Conservation (phyloP, 2,329 filamentous ascomycete species). For the Alternaria dauci region DNA sequence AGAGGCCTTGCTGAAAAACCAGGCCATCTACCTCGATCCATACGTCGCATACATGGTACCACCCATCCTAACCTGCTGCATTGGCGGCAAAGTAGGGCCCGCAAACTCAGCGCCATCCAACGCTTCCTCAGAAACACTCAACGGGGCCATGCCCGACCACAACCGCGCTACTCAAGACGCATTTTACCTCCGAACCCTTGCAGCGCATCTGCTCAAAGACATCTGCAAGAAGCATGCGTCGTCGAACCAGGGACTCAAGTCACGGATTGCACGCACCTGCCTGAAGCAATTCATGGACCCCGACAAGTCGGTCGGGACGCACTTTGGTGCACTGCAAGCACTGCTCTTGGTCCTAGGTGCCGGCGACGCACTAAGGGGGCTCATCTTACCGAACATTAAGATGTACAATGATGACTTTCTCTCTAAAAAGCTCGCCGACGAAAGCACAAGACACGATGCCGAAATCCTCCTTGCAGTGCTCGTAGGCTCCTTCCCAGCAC, state of each 20-base stretch:
- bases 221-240: conserved; percentile 83
- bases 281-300: conserved; percentile 92
- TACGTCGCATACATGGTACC: conserved; percentile 78
- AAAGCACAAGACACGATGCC: conserved; percentile 65
- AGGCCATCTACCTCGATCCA: conserved; percentile 76
- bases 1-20: conserved; percentile 83
- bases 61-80: conserved; percentile 88
- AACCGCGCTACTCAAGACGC: conserved; percentile 58
- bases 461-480: conserved; percentile 68
- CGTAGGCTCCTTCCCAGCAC: conserved; percentile 62
- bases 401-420: conserved; percentile 68
- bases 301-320: conserved; percentile 79
- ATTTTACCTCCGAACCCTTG: conserved; percentile 83
- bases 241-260: conserved; percentile 81
- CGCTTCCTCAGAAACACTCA: conserved; percentile 57
- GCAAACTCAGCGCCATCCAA: conserved; percentile 59
- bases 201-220: conserved; percentile 80
- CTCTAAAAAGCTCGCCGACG: conserved; percentile 60
- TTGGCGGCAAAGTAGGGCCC: conserved; percentile 80
- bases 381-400: conserved; percentile 72
- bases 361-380: conserved; percentile 67
- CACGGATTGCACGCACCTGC: conserved; percentile 90
- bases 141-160: conserved; percentile 41
- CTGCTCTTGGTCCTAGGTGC: conserved; percentile 78
- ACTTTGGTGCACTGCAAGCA: conserved; percentile 88